Conservation (phyloP, 2,329 filamentous ascomycete genomes). For the Fusarium sp. region DNA sequence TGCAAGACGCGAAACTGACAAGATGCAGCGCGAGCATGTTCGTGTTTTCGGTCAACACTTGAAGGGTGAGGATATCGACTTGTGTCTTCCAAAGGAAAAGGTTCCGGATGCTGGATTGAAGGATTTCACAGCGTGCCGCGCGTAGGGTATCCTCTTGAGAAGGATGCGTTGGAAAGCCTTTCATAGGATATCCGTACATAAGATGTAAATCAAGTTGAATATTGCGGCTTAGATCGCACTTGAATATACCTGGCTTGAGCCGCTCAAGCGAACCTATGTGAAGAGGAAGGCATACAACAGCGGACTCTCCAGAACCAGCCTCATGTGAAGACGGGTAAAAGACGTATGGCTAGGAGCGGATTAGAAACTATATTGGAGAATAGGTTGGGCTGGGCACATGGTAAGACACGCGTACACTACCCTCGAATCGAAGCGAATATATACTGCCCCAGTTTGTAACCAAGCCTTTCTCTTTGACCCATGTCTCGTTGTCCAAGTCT, state of each 20-base stretch:
- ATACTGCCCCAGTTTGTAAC: background rate
- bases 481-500: background rate
- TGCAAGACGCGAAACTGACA: background rate
- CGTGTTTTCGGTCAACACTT: conserved; percentile 42
- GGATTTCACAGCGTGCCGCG: conserved; percentile 39
- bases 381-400: background rate
- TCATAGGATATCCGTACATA: background rate
- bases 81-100: conserved; percentile 43
- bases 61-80: conserved; percentile 45
- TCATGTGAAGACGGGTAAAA: background rate
- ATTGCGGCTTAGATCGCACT: background rate
- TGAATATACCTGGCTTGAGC: too few species aligned
- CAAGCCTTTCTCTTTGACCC: background rate
- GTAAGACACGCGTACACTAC: background rate
- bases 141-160: background rate
- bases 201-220: background rate
- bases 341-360: background rate
- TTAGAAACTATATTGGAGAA: background rate
- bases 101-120: conserved; percentile 43
- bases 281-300: background rate
- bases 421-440: background rate
- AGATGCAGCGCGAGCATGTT: conserved; percentile 44
- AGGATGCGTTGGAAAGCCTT: too few species aligned
- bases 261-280: too few species aligned
- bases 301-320: background rate